phyloP scores from a whole-genome alignment of 495 filamentous ascomycete genomes.

The Penicillium robsamsonii region DNA sequence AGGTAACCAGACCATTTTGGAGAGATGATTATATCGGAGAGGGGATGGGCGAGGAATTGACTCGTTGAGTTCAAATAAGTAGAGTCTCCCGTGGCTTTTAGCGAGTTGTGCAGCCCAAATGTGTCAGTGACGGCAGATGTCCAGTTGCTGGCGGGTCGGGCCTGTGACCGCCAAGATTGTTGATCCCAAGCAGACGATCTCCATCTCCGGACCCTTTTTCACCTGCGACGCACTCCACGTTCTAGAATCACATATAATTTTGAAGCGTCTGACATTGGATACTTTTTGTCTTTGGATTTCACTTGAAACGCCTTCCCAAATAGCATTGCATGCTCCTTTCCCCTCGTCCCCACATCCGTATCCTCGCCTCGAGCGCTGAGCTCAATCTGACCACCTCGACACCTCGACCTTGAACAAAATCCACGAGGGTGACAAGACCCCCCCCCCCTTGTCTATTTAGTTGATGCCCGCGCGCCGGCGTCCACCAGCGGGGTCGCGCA shows the following conservation, averaged over 20 bases:
- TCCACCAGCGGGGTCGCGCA: conserved; percentile 73
- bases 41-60: background rate
- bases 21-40: background rate
- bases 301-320: background rate
- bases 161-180: conserved; percentile 10
- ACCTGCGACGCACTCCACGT: background rate
- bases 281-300: background rate
- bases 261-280: background rate
- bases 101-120: background rate
- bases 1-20: conserved; percentile 49
- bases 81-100: background rate
- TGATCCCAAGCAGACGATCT: conserved; percentile 5
- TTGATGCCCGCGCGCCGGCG: conserved; percentile 75
- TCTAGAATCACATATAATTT: background rate
- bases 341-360: background rate
- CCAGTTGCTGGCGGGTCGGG: conserved; percentile 4
- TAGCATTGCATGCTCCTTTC: conserved; percentile 14
- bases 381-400: conserved; percentile 7
- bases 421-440: conserved; percentile 6
- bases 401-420: background rate
- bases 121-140: background rate
- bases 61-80: background rate
- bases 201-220: conserved; percentile 5
- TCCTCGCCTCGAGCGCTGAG: conserved; percentile 14
- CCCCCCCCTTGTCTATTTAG: conserved; percentile 12